phyloP scores from a whole-genome alignment of 164 flowering plant genomes.

The Taxillus chinensis region DNA sequence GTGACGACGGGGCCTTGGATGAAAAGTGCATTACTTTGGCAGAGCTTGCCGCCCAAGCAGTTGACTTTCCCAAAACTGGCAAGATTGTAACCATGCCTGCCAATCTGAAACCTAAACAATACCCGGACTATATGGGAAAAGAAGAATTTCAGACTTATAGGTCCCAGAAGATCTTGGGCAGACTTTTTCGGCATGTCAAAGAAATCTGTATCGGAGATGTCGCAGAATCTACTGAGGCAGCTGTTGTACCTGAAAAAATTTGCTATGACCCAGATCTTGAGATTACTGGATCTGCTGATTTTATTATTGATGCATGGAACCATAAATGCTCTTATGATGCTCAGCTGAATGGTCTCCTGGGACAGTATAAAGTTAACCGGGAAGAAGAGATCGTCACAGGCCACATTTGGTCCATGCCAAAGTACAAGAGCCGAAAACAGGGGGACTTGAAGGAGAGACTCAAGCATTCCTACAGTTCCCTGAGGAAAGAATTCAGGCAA shows the following conservation, averaged over 20 bases:
- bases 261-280: slow-evolving; percentile 60
- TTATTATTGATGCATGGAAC: slow-evolving; percentile 62
- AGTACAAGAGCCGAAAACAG: slow-evolving; percentile 54
- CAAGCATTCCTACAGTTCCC: slow-evolving; percentile 51
- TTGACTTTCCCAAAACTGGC: slow-evolving; percentile 96
- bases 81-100: slow-evolving; percentile 60
- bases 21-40: slow-evolving; percentile 69
- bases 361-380: slow-evolving; percentile 59
- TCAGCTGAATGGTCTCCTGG: slow-evolving; percentile 55
- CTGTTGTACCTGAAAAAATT: slow-evolving; percentile 20
- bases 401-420: slow-evolving; percentile 87
- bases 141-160: slow-evolving; percentile 54
- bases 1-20: slow-evolving; percentile 72
- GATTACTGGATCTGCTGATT: slow-evolving; percentile 43
- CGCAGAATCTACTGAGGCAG: slow-evolving; percentile 13
- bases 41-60: slow-evolving; percentile 84
- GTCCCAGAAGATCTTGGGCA: slow-evolving; percentile 68
- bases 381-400: slow-evolving; percentile 96
- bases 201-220: slow-evolving; percentile 34
- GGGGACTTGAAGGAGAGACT: slow-evolving; percentile 83
- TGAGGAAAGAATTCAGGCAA: slow-evolving; percentile 60
- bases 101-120: slow-evolving; percentile 58
- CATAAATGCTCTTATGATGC: slow-evolving; percentile 67
- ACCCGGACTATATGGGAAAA: slow-evolving; percentile 96
- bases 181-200: slow-evolving; percentile 48